Evolutionary conservation across 2,329 filamentous ascomycete genomes (phyloP), one percentile per base, ranked within the genome.

Genomic region (Paraphoma sp.): DNA sequence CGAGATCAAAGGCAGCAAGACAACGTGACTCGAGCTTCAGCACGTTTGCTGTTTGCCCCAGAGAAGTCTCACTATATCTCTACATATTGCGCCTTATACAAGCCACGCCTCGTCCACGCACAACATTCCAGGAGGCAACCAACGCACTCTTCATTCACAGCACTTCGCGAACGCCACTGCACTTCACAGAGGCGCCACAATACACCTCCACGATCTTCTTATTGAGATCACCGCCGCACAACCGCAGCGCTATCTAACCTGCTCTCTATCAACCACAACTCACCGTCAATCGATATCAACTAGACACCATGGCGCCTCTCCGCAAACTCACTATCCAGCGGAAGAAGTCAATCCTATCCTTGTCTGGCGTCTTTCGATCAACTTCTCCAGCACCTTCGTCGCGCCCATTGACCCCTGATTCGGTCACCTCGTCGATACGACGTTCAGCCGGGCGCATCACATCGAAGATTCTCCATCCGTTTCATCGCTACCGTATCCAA

Each of bases 401-500:
- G 9, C 43, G n/a, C 28, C 33, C 47, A n/a, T 29, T 47, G 28
- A 52, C 51, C 6, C 38, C 57, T 0, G 14, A 18, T 2, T 51
- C 41, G 9, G 30, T 36, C n/a, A 14, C 9, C 6, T 18, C 48
- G 2, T 45, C 45, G 5, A 28, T 11, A n/a, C 31, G 42, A 23
- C 44, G 9, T 10, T 3, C 28, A 10, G 38, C 14, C 31, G 33
- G 23, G 16, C 48, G 44, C 11, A 47, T 30, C 11, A 47, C 31
- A 12, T 43, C 47, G 12, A 18, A 3, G 14, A 41, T 54, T 14
- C 23, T 57, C 3, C 44, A 48, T 30, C 44, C 16, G 4, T 16
- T 60, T 59, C 23, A 44, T 6, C 46, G 30, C 6, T 23, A 43
- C 1, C 57, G 33, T 33, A 16, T 43, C n/a, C 29, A 29, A n/a